A percentile compares a stretch with the other conserved stretches of the same genome.
phyloP scores from a whole-genome alignment of 2,329 filamentous ascomycete genomes.

The Monosporascus sp. region DNA sequence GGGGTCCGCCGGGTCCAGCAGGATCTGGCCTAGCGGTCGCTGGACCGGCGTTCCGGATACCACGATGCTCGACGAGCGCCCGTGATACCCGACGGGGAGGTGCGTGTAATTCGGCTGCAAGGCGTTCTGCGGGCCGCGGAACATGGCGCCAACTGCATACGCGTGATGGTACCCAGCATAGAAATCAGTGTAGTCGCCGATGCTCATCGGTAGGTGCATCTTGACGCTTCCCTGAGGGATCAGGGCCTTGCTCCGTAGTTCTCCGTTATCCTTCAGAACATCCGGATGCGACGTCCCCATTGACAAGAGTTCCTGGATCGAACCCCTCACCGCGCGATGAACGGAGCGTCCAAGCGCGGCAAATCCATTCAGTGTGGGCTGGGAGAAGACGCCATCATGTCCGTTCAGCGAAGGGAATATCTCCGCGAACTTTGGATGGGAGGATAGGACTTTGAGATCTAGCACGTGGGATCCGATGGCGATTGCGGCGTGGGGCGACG shows the following conservation, averaged over 20 bases:
- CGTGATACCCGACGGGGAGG: slow-evolving; percentile 77
- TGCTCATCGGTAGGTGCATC: slow-evolving; percentile 69
- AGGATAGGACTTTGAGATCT: slow-evolving; percentile 50
- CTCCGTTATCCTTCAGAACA: slow-evolving; percentile 57
- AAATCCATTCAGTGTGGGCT: slow-evolving; percentile 66
- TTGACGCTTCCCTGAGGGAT: slow-evolving; percentile 54
- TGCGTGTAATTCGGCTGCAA: slow-evolving; percentile 79
- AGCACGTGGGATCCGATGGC: slow-evolving; percentile 70
- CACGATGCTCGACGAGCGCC: slow-evolving; percentile 69
- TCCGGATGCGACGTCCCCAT: slow-evolving; percentile 53
- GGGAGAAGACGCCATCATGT: slow-evolving; percentile 56
- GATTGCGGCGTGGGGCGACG: slow-evolving; percentile 58
- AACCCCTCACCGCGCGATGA: slow-evolving; percentile 63
- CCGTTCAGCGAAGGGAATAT: slow-evolving; percentile 40
- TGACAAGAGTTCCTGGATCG: slow-evolving; percentile 63
- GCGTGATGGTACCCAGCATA: slow-evolving; percentile 78
- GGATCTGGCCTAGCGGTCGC: slow-evolving; percentile 71
- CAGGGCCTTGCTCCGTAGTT: slow-evolving; percentile 52
- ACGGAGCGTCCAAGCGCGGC: slow-evolving; percentile 64
- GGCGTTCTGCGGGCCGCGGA: slow-evolving; percentile 67
- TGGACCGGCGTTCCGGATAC: slow-evolving; percentile 67
- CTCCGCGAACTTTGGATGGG: slow-evolving; percentile 12
- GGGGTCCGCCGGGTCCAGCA: slow-evolving; percentile 56
- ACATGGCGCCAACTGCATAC: slow-evolving; percentile 60
- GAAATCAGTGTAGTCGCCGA: slow-evolving; percentile 83